These are phyloP conservation scores for Arbutus unedo DNA, from an alignment of 148 eudicot genomes.

Conservation along the genomic window DNA sequence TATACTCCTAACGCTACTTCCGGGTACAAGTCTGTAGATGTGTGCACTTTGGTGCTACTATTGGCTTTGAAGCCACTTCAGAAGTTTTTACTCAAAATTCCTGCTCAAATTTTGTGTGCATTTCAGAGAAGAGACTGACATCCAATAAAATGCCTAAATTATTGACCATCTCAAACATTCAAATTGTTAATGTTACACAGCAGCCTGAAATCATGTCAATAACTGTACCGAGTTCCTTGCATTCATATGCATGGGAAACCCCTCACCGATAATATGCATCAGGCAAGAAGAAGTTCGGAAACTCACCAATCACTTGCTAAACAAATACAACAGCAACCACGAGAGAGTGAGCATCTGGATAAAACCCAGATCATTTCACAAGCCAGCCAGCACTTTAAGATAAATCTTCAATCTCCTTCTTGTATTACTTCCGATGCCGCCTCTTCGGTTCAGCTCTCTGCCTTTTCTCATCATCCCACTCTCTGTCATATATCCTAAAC, in stretches of 20 bases:
- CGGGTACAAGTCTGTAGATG: not conserved
- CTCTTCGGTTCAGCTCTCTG: constrained; percentile 92
- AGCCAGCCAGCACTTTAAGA: not conserved
- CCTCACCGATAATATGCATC: not conserved
- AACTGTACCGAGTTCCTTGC: not conserved
- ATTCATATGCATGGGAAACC: not conserved
- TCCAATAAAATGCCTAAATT: not conserved
- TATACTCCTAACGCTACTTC: not conserved
- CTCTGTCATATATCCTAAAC: constrained; percentile 78
- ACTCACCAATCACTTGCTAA: not conserved
- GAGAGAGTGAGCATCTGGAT: not conserved
- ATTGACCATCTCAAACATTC: not conserved
- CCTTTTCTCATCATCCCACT: constrained; percentile 97
- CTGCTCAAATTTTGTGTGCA: not conserved
- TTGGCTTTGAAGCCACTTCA: not conserved
- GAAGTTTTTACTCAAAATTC: not conserved
- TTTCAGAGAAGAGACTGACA: constrained; percentile 1
- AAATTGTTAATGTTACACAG: not conserved
- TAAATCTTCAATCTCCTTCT: not conserved
- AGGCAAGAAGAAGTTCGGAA: not conserved
- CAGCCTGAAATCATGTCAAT: not conserved
- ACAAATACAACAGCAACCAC: constrained; percentile 1
- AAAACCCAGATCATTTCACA: not conserved
- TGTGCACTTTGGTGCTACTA: not conserved
- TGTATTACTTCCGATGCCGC: constrained; percentile 69